Evolutionary conservation across 768 basidiomycete species (phyloP).

Genomic region (Boletus eberwhitei): DNA sequence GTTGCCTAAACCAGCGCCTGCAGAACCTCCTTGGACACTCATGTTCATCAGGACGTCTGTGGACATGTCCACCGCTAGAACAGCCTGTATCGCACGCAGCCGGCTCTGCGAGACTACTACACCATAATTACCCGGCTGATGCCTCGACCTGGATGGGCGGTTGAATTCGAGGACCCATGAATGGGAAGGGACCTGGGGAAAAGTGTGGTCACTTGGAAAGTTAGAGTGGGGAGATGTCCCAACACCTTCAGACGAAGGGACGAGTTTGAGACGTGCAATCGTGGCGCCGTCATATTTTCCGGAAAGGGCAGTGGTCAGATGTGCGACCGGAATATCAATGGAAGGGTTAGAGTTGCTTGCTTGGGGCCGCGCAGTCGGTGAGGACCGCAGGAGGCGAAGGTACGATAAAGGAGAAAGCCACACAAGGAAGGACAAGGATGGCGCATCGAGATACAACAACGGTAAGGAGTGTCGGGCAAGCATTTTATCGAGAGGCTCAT

Average conservation of each 20-base stretch:
- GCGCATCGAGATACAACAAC: conserved; percentile 65
- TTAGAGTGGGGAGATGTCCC: conserved; percentile 10
- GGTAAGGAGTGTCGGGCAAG: conserved; percentile 55
- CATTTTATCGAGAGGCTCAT: conserved; percentile 62
- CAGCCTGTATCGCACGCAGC: conserved; percentile 73
- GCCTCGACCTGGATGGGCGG: conserved; percentile 18
- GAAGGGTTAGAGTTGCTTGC: conserved; percentile 14
- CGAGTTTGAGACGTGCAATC: conserved; percentile 51
- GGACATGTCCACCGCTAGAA: conserved; percentile 36
- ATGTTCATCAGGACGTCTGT: conserved; percentile 27
- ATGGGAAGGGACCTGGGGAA: conserved; percentile 26
- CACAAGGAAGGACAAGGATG: conserved; percentile 69
- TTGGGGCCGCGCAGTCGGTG: conserved; percentile 17
- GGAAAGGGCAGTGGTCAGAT: conserved; percentile 46
- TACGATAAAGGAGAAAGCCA: conserved; percentile 70
- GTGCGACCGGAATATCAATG: conserved; percentile 48
- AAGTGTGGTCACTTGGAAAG: conserved; percentile 23
- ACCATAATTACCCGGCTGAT: conserved; percentile 47
- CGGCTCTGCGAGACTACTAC: conserved; percentile 71
- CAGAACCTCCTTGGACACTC: conserved; percentile 9
- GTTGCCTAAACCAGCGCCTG: conserved; percentile 17
- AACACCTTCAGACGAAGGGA: conserved; percentile 23
- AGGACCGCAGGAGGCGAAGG: conserved; percentile 51
- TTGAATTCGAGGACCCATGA: conserved; percentile 78
- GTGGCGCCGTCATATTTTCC: conserved; percentile 46